Evolutionary conservation across 306 rosid genomes (phyloP), one percentile per base, ranked within the genome.

Genomic region (Erythrophleum fordii): DNA sequence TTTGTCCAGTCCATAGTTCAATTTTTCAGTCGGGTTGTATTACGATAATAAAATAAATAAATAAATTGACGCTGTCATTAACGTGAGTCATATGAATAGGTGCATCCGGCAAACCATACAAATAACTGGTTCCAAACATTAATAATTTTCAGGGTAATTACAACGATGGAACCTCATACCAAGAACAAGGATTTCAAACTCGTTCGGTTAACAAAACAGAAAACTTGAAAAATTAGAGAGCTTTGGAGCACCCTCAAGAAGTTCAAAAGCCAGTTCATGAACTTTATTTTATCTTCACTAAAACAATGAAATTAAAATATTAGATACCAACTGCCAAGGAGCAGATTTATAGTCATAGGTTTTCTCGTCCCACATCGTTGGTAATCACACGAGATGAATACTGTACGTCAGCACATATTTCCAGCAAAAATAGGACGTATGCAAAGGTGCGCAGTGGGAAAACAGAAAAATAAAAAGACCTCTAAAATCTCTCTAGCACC

Each of bases 381-480:
- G 2, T 56, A 56, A 8, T 8, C 20, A 28, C 39, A 60, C 8
- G 5, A 26, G 39, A 60, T 60, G 16, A 64, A 18, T 64, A 35
- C 14, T 34, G 46, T 35, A 34, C 44, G 45, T 31, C 45, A 17
- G 45, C 26, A 31, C 62, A 39, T 55, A 51, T 70, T 71, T 55
- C 71, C 77, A 17, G 71, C 67, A 29, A 70, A 73, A 31, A 67
- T 16, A 46, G 20, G 72, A 12, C 25, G 39, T 9, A 42, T 13
- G 60, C 51, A 55, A 53, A 77, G 42, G 51, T 12, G 39, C 29
- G 13, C 45, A 53, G 66, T 46, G 62, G 77, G 51, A 55, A 52
- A 77, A 26, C 78, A 72, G 71, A 35, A 82, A 82, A 72, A 85
- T 71, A 77, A 67, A 76, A 69, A 78, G 81, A 77, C 64, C 25